phyloP scores from a whole-genome alignment of 2,329 filamentous ascomycete species.

The Mycosphaerelloides madeirae region DNA sequence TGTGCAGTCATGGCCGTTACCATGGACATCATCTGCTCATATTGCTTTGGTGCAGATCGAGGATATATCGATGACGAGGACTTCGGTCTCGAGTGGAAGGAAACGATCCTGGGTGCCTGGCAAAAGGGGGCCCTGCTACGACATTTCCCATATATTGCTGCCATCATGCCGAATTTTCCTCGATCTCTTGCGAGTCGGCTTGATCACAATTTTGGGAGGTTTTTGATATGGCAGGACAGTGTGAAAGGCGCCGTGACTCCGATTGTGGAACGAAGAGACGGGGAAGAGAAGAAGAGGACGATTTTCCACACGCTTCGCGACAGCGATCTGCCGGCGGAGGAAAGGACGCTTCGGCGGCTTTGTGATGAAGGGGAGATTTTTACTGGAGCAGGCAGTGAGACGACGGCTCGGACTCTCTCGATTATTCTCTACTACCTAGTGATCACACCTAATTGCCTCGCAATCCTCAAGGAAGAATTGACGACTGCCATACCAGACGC shows the following conservation, averaged over 20 bases:
- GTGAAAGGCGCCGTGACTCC: constrained; percentile 3
- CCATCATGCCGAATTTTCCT: constrained; percentile 4
- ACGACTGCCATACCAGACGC: constrained; percentile 1
- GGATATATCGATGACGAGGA: constrained; percentile 2
- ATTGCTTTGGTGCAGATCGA: constrained; percentile 3
- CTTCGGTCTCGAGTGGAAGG: constrained; percentile 2
- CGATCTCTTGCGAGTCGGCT: neutral
- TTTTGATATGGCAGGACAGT: constrained; percentile 6
- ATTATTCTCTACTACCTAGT: constrained; percentile 11
- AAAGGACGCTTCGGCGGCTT: constrained; percentile 13
- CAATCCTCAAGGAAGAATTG: constrained; percentile 8
- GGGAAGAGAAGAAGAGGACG: neutral
- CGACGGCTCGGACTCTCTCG: constrained; percentile 13
- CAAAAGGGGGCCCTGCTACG: constrained; percentile 4
- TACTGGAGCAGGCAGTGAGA: constrained; percentile 17
- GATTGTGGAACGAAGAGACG: neutral
- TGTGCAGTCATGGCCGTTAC: constrained; percentile 6
- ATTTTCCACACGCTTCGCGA: constrained; percentile 17
- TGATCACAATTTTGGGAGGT: constrained; percentile 4
- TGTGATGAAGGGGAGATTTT: constrained; percentile 18
- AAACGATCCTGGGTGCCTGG: constrained; percentile 3
- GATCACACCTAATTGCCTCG: neutral
- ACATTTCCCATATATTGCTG: constrained; percentile 4
- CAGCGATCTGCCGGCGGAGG: constrained; percentile 12
- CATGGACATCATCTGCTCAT: constrained; percentile 8